Base-by-base conservation (phyloP, 257 asterid genomes). In the Capsicum rhomboideum region DNA sequence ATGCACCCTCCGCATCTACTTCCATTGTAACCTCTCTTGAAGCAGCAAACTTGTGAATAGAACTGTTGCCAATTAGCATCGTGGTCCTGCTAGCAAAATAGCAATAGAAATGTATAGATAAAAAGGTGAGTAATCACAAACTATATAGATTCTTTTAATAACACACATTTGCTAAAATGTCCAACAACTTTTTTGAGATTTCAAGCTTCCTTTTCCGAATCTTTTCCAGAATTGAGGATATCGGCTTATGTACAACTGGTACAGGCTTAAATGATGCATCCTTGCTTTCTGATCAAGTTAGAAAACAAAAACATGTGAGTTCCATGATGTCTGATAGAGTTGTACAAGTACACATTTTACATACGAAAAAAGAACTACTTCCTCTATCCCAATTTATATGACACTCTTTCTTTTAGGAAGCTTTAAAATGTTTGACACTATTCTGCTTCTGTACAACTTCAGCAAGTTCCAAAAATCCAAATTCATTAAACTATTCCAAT, bases 141-240 rank as follows among this genome's bases (percentile, higher is more conserved):
- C 37, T 10, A 21, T 0, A 58, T 66, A 82, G 37, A 26, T 17
- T 8, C 26, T 18, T 59, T 29, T 10, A 46, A 4, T 46, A 82
- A 82, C 59, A 68, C 52, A 66, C 10, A 34, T 21, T 59, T 10
- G 34, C 67, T 59, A 21, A 59, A 59, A 59, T 59, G 34, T 10
- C 34, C 40, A 4, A 59, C 67, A 17, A 59, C 67, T 59, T 94
- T 86, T 86, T 93, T 2, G 91, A 85, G 71, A 94, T 80, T 86
- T 94, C 97, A 13, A 95, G 93, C 92, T 96, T 96, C 79, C 99
- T 91, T 89, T 93, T 92, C 85, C 98, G 93, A 50, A 96, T 94
- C 90, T 96, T 96, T 89, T 94, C 97, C 61, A 96, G 84, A 63
- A 96, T 87, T 12, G 97, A 92, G 13, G 98, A 94, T 90, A 96